phyloP scores from a whole-genome alignment of 495 filamentous ascomycete genomes.

The Jackrogersella minutella region DNA sequence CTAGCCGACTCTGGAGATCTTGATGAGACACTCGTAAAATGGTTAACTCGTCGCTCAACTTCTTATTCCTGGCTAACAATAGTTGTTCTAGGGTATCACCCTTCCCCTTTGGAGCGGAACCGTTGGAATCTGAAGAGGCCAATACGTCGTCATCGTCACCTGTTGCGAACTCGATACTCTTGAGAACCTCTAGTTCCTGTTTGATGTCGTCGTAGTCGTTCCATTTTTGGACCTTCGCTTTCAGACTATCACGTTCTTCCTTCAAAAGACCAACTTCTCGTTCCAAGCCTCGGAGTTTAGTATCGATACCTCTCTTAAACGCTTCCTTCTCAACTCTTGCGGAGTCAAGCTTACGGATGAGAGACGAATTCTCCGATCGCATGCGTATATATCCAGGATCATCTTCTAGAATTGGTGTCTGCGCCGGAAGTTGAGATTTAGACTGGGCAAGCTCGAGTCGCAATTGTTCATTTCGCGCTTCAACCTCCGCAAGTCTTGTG shows the following conservation, averaged over 20 bases:
- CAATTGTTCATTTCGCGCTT: slow-evolving; percentile 93
- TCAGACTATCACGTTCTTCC: slow-evolving; percentile 74
- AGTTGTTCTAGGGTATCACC: slow-evolving; percentile 90
- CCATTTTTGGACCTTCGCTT: slow-evolving; percentile 83
- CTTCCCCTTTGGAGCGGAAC: slow-evolving; percentile 63
- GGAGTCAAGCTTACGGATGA: slow-evolving; percentile 86
- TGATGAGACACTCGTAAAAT: slow-evolving; percentile 93
- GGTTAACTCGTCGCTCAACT: slow-evolving; percentile 91
- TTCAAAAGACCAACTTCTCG: slow-evolving; percentile 71
- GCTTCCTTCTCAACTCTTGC: slow-evolving; percentile 82
- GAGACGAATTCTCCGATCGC: slow-evolving; percentile 88
- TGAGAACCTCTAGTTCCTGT: slow-evolving; percentile 93
- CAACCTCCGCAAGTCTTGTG: slow-evolving; percentile 85
- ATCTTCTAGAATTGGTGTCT: slow-evolving; percentile 72
- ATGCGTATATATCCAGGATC: slow-evolving; percentile 86
- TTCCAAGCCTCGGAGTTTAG: slow-evolving; percentile 75
- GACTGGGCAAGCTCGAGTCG: slow-evolving; percentile 88
- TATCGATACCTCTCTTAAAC: slow-evolving; percentile 74
- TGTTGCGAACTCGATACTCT: slow-evolving; percentile 95
- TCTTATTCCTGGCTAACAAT: slow-evolving; percentile 91
- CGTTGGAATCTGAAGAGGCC: slow-evolving; percentile 56
- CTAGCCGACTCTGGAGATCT: slow-evolving; percentile 82
- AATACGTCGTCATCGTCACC: slow-evolving; percentile 79
- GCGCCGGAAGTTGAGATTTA: slow-evolving; percentile 73
- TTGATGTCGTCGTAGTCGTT: slow-evolving; percentile 96